These are phyloP conservation scores for Phytomonas francai DNA, from an alignment of 208 protist species.

Conservation along the genomic window DNA sequence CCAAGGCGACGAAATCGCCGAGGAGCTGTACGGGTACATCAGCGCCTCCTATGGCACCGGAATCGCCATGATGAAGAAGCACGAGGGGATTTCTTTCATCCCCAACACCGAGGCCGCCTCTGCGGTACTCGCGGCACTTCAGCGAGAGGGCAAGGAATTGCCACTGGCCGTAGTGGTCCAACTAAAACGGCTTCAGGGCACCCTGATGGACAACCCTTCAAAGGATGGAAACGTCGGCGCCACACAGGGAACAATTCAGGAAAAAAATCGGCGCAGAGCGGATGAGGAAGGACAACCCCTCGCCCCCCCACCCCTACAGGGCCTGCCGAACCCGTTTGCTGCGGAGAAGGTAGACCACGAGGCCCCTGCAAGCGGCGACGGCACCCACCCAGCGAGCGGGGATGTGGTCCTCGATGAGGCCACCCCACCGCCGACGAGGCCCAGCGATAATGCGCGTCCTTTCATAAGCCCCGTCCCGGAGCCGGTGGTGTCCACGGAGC, in stretches of 20 bases:
- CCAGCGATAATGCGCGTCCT: neutral
- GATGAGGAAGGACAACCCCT: constrained; percentile 12
- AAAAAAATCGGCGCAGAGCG: neutral
- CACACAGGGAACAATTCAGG: constrained; percentile 1
- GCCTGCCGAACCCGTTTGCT: constrained; percentile 32
- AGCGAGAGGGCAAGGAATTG: constrained; percentile 41
- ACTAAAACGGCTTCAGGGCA: constrained; percentile 40
- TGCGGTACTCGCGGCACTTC: constrained; percentile 35
- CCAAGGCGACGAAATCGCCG: constrained; percentile 50
- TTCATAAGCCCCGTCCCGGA: constrained; percentile 13
- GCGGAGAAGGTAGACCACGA: constrained; percentile 3
- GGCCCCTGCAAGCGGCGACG: constrained; percentile 6
- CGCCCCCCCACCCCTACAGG: constrained; percentile 25
- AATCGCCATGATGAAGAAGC: constrained; percentile 33
- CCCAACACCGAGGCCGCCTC: constrained; percentile 35
- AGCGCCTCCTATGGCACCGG: constrained; percentile 23
- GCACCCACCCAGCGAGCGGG: neutral
- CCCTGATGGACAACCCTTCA: constrained; percentile 7
- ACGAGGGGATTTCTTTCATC: constrained; percentile 32
- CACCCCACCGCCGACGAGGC: constrained; percentile 11
- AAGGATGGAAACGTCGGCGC: neutral
- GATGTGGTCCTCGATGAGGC: neutral
- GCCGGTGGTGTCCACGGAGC: constrained; percentile 37
- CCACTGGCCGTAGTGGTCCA: constrained; percentile 40
- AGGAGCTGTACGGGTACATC: constrained; percentile 33